phyloP scores from a whole-genome alignment of 306 rosid genomes.

The Arachis stenosperma region DNA sequence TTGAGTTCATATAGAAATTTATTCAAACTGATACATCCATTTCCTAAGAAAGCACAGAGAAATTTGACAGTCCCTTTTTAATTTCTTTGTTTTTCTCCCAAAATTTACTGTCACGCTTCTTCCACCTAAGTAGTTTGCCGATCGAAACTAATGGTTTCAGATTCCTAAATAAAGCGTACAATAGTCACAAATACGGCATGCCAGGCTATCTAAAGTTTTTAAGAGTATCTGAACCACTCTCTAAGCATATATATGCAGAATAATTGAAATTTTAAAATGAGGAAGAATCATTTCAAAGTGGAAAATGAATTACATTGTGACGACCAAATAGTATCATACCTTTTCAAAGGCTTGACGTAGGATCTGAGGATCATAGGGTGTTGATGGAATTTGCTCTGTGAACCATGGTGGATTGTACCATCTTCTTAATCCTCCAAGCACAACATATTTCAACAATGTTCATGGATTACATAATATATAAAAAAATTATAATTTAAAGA shows the following conservation, averaged over 20 bases:
- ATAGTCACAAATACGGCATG: constrained; percentile 4
- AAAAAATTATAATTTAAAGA: constrained; percentile 4
- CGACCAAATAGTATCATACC: constrained; percentile 50
- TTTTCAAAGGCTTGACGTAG: constrained; percentile 81
- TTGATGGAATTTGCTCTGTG: constrained; percentile 70
- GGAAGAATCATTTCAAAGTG: constrained; percentile 9
- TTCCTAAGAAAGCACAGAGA: too few relatives aligned
- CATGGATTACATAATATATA: neutral
- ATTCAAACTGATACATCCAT: too few relatives aligned
- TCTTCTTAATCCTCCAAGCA: constrained; percentile 72
- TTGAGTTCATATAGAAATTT: too few relatives aligned
- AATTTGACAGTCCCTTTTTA: too few relatives aligned
- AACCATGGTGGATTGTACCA: constrained; percentile 97
- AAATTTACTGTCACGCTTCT: too few relatives aligned
- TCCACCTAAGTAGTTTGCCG: neutral
- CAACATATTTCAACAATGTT: constrained; percentile 29
- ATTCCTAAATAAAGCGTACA: constrained; percentile 16
- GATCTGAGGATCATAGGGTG: constrained; percentile 66
- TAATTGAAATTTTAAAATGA: constrained; percentile 9
- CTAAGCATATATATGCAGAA: constrained; percentile 28
- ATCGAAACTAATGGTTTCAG: constrained; percentile 23
- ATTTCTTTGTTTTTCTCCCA: too few relatives aligned
- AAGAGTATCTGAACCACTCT: constrained; percentile 9
- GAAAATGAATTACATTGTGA: neutral
- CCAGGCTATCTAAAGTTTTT: constrained; percentile 14